Base-by-base conservation (phyloP, 2,329 filamentous ascomycete genomes). In the Sporothrix variecibatus region DNA sequence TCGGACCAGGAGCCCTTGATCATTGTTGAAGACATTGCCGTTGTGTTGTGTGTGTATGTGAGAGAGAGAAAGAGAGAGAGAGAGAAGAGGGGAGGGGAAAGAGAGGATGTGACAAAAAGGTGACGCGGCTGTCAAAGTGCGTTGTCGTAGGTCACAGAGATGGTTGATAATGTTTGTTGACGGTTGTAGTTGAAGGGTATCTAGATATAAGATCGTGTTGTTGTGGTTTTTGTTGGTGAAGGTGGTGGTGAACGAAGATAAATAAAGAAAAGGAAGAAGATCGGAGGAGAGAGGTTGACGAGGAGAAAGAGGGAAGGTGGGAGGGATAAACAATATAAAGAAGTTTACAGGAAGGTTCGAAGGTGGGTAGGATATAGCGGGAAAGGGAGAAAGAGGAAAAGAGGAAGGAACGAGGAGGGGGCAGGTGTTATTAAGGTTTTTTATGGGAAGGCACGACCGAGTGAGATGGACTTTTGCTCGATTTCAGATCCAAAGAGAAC, bases 1-100 rank as follows among this genome's bases (percentile, higher is more conserved):
- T 91, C 89, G 77, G 92, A 90, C 92, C 92, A 94, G 76, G 92
- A 92, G 76, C 92, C 92, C 81, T 73, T 73, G 20, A 51, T 71
- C 1, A 51, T 26, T 9, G 43, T 64, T 34, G 20, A 67, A 8
- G 38, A 72, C 69, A 43, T 73, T 9, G 38, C 46, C 38, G n/a
- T 67, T 46, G 62, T 12, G 38, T 1, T 28, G 28, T 67, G 62
- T 67, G 71, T 60, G 40, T 34, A 9, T 40, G 15, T 58, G 56
- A 34, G 17, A 26, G 49, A 49, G 43, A 60, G 49, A 20, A 31
- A 43, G 51, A 9, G 12, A 26, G 38, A n/a, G 31, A 17, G 43
- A 31, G 17, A 2, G 26, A 28, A 20, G 11, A 31, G 15, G 34
- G 28, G n/a, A 53, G 4, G 20, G n/a, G 11, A 34, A 38, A 49